phyloP scores from a whole-genome alignment of 148 eudicot species.

The Rheum nobile region DNA sequence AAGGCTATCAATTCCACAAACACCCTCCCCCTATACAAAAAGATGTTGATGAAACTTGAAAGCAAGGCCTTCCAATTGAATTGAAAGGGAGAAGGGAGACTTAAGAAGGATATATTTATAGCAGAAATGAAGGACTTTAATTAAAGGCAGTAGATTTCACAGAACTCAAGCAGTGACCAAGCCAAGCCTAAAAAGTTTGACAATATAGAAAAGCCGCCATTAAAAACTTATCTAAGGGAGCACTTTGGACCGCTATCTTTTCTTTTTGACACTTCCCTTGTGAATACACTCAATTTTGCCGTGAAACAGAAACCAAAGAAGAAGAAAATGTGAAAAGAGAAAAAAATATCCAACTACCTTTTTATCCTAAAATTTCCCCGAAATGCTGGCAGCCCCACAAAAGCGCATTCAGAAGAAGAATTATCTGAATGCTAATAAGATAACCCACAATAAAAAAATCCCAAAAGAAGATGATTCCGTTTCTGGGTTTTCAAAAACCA shows the following conservation, averaged over 20 bases:
- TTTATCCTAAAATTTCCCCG: neutral
- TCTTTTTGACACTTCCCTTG: conserved; percentile 8
- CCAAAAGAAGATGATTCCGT: neutral
- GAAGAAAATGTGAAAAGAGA: neutral
- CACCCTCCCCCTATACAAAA: neutral
- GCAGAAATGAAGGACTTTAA: conserved; percentile 4
- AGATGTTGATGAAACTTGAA: neutral
- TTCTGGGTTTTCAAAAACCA: neutral
- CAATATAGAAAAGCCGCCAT: conserved; percentile 4
- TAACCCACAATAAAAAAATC: neutral
- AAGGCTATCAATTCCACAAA: conserved; percentile 1
- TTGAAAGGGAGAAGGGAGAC: neutral
- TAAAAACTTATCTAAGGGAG: conserved; percentile 3
- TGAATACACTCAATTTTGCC: neutral
- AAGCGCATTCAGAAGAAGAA: conserved; percentile 1
- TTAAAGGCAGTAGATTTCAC: neutral
- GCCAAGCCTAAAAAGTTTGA: conserved; percentile 6
- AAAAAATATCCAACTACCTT: neutral
- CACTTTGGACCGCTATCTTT: conserved; percentile 7
- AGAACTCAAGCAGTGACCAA: conserved; percentile 5
- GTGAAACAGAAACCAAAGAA: neutral
- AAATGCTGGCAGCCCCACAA: conserved; percentile 5
- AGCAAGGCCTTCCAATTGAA: neutral
- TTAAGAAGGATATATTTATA: neutral
- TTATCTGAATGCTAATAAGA: neutral